Conservation (phyloP, 2,329 filamentous ascomycete species). For the Arthrobotrys sphaeroides region DNA sequence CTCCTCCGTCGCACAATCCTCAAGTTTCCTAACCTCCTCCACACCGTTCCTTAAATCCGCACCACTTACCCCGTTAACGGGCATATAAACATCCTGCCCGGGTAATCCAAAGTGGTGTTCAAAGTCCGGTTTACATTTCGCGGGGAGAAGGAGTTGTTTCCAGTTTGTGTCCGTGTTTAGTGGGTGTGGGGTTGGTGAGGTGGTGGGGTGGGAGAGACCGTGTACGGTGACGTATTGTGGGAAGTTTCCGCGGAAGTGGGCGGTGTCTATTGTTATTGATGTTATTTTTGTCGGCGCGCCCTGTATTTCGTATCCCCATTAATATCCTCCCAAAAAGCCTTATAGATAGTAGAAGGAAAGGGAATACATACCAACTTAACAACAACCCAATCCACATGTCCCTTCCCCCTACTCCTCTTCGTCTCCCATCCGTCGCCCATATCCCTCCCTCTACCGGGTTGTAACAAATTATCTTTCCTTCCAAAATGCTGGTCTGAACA, state of each 20-base stretch:
- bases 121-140: slow-evolving; percentile 40
- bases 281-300: slow-evolving; percentile 39
- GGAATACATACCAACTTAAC: slow-evolving; percentile 68
- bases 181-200: slow-evolving; percentile 18
- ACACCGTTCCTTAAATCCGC: background rate
- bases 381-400: slow-evolving; percentile 82
- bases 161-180: slow-evolving; percentile 61
- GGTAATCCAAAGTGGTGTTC: slow-evolving; percentile 39
- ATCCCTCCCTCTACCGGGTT: slow-evolving; percentile 80
- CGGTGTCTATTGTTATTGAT: slow-evolving; percentile 76
- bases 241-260: slow-evolving; percentile 84
- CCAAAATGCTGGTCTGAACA: slow-evolving; percentile 88
- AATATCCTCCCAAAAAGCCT: background rate
- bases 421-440: slow-evolving; percentile 94
- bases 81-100: slow-evolving; percentile 56
- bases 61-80: background rate
- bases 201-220: slow-evolving; percentile 62
- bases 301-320: background rate
- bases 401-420: slow-evolving; percentile 74
- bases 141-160: slow-evolving; percentile 67
- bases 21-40: slow-evolving; percentile 58
- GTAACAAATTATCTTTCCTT: slow-evolving; percentile 79
- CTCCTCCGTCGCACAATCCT: slow-evolving; percentile 63
- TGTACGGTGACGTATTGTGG: slow-evolving; percentile 78
- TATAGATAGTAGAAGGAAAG: background rate